A percentile compares a stretch with the other conserved stretches of the same genome.
Evolutionary conservation across 345 rosid genomes (phyloP).

Genomic region (Heritiera littoralis): DNA sequence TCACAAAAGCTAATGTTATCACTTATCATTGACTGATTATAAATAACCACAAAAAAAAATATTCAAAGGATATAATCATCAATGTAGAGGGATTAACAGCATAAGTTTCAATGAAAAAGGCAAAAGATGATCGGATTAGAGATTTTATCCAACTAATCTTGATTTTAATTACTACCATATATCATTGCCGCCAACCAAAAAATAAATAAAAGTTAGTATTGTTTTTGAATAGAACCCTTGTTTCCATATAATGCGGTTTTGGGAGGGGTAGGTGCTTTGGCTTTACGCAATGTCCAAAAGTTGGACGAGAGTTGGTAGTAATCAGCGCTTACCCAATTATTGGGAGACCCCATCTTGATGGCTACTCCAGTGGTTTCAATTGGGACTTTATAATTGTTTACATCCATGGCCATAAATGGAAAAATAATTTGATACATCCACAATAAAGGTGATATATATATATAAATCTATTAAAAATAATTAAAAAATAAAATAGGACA

Average conservation of each 20-base stretch:
- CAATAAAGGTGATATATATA: too few relatives aligned
- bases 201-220: neutral
- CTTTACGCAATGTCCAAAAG: constrained; percentile 18
- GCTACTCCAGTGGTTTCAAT: too few relatives aligned
- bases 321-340: constrained; percentile 4
- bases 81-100: neutral
- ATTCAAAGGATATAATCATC: neutral
- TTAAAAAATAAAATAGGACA: too few relatives aligned
- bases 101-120: neutral
- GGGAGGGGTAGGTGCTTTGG: neutral
- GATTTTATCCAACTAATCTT: neutral
- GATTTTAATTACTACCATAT: neutral
- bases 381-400: too few relatives aligned
- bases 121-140: neutral
- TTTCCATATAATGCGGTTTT: neutral
- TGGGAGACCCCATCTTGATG: constrained; percentile 14
- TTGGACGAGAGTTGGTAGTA: neutral
- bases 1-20: constrained; percentile 3
- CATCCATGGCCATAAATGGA: too few relatives aligned
- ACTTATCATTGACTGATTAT: constrained; percentile 19
- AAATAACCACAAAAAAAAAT: neutral
- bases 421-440: too few relatives aligned
- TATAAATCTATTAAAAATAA: too few relatives aligned
- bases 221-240: neutral
- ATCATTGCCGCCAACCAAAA: neutral